Percentiles rank a stretch among this genome's conserved stretches.
Conservation (phyloP, 495 filamentous ascomycete species). For the Tetracladium setigerum region DNA sequence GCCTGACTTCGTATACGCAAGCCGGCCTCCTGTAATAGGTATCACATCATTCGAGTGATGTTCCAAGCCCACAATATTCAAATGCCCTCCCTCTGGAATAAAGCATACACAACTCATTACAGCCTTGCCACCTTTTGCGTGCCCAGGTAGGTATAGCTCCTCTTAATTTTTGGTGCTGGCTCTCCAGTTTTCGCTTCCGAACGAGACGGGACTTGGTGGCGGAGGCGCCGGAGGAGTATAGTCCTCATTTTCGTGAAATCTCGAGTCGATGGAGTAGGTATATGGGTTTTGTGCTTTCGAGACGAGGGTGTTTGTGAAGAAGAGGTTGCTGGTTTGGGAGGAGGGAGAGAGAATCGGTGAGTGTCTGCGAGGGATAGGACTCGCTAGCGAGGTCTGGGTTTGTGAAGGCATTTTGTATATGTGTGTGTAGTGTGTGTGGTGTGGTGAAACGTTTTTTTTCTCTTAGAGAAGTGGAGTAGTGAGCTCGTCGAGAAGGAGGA, state of each 20-base stretch:
- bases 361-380: constrained; percentile 17
- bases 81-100: too few species aligned
- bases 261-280: constrained; percentile 12
- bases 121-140: too few species aligned
- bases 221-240: constrained; percentile 37
- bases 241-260: constrained; percentile 14
- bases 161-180: background rate
- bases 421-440: background rate
- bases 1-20: too few species aligned
- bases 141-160: too few species aligned
- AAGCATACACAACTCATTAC: too few species aligned
- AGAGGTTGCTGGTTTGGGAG: constrained; percentile 35
- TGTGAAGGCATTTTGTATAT: constrained; percentile 20
- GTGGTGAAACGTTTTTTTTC: too few species aligned
- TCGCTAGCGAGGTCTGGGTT: constrained; percentile 16
- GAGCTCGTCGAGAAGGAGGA: too few species aligned
- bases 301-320: constrained; percentile 29
- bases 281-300: constrained; percentile 25
- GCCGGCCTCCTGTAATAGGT: too few species aligned
- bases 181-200: constrained; percentile 23
- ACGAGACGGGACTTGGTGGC: constrained; percentile 40
- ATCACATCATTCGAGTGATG: too few species aligned
- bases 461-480: too few species aligned
- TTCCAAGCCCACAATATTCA: too few species aligned
- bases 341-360: constrained; percentile 25